Percentiles rank a stretch among this genome's conserved stretches.
phyloP scores from a whole-genome alignment of 495 filamentous ascomycete genomes.

The Trichoderma virens region DNA sequence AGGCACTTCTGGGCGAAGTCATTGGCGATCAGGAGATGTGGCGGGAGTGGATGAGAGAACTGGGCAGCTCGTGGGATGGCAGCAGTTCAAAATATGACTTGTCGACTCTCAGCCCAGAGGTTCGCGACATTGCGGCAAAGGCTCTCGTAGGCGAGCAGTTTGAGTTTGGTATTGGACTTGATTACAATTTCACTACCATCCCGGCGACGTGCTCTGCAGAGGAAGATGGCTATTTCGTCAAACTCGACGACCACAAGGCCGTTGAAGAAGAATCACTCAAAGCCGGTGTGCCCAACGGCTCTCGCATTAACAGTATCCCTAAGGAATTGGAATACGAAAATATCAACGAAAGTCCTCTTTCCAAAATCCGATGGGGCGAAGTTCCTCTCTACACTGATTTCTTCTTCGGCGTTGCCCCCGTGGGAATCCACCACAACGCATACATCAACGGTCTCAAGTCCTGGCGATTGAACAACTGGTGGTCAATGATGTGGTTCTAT shows the following conservation, averaged over 20 bases:
- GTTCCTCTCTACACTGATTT: conserved; percentile 7
- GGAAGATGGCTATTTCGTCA: conserved; percentile 9
- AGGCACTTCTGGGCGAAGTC: conserved; percentile 8
- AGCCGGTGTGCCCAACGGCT: conserved; percentile 8
- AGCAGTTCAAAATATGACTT: neutral
- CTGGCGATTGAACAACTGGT: conserved; percentile 1
- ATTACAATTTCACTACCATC: conserved; percentile 11
- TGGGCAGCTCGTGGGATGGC: conserved; percentile 1
- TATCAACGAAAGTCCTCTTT: neutral
- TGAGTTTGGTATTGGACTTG: conserved; percentile 10
- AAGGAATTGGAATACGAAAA: neutral
- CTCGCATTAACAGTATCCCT: neutral
- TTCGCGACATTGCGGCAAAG: neutral
- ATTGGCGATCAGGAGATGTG: conserved; percentile 9
- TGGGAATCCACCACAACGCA: conserved; percentile 12
- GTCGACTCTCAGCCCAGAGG: neutral
- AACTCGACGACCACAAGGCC: neutral
- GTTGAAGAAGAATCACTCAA: neutral
- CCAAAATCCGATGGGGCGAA: neutral
- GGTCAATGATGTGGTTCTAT: conserved; percentile 8
- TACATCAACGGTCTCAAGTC: conserved; percentile 7
- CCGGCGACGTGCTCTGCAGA: conserved; percentile 11
- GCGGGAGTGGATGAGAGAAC: conserved; percentile 6
- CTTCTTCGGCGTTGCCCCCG: conserved; percentile 9
- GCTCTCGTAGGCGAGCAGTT: neutral